Evolutionary conservation across 495 filamentous ascomycete genomes (phyloP), one percentile per base, ranked within the genome.

Genomic region (Lasiosphaeriaceae sp.): DNA sequence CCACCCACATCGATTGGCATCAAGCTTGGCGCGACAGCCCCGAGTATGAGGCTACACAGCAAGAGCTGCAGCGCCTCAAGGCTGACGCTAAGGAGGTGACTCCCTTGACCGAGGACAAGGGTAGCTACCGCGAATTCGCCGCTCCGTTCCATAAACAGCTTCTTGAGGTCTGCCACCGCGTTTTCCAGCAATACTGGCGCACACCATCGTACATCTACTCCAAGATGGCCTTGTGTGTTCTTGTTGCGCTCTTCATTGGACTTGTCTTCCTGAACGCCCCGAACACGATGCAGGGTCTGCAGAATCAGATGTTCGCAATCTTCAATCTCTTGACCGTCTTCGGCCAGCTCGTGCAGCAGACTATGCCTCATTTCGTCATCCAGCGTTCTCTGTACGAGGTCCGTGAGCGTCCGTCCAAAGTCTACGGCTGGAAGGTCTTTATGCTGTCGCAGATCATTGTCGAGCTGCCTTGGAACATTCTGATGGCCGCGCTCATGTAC

Each of bases 151-250:
- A 50, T 6, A 60, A 66, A 16, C 86, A 90, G 66, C 69, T 86
- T 23, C 66, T 57, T 51, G 71, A 74, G 44, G 83, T 86, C 50
- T 77, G 74, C 12, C 61, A 72, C 69, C 80, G 92, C 52, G 84
- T 92, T 61, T 93, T 94, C 74, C 76, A 92, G 68, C 89, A 95
- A 66, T 95, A 93, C 74, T 96, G 90, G 89, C 86, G 92, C 41
- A 91, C 86, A 11, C 92, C 91, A 2, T 79, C 80, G 0, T 97
- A 97, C 72, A 86, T 96, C 61, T 92, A 90, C 68, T 88, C 89
- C 47, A 86, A 86, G 71, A 55, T 71, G 11, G 67, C 74, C 19
- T 80, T 89, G 39, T 86, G 83, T 61, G 65, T 77, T 23, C 64
- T 80, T 23, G 74, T 86, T 58, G 81, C 80, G 1, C 74, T 96